These are phyloP conservation scores for Ophiostoma quercus DNA, from an alignment of 2,329 filamentous ascomycete genomes.

Conservation along the genomic window DNA sequence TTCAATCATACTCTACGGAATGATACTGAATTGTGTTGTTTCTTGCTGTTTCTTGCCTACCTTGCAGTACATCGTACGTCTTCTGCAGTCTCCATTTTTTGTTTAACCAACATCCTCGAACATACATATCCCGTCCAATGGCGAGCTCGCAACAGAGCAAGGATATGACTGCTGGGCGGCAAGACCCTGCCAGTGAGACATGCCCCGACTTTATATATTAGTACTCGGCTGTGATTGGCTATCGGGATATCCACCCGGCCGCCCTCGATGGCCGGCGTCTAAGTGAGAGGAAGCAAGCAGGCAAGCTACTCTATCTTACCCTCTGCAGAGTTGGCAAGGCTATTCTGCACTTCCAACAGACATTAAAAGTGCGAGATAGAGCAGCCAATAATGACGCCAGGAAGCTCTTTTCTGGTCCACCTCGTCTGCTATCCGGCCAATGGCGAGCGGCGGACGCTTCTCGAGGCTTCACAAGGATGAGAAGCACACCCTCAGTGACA, in stretches of 20 bases:
- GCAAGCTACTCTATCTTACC: no score
- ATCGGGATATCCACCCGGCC: background rate
- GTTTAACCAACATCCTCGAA: background rate
- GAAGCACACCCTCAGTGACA: background rate
- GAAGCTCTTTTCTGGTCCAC: background rate
- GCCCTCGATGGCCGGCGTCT: background rate
- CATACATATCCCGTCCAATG: background rate
- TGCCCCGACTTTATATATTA: background rate
- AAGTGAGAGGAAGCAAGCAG: background rate
- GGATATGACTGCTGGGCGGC: background rate
- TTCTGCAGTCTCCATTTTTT: background rate
- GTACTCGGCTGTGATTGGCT: background rate
- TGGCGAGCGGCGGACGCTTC: background rate
- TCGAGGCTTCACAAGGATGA: background rate
- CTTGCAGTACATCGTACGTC: no score
- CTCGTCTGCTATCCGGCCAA: background rate
- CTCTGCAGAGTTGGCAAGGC: background rate
- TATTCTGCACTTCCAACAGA: background rate
- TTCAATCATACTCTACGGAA: no score
- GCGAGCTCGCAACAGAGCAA: background rate
- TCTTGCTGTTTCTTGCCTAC: no score
- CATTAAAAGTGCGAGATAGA: background rate
- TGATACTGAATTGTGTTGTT: no score
- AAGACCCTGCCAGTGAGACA: constrained; percentile 2
- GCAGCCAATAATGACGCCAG: background rate